Base-by-base conservation (phyloP, 305 asterid genomes). In the Solanum chacoense region DNA sequence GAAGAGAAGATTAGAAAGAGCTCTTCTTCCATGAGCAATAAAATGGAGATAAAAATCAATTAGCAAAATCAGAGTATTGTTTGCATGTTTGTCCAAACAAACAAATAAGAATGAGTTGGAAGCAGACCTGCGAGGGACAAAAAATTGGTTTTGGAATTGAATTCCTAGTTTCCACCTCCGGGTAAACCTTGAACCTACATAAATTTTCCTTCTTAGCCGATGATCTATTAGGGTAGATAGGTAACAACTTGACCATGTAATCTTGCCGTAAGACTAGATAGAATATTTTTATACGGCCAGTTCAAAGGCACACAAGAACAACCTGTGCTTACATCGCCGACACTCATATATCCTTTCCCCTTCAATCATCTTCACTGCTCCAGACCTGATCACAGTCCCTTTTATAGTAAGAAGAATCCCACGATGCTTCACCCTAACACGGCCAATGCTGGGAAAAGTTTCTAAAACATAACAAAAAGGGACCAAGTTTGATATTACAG, bases 331-430 rank as follows among this genome's bases (percentile, higher is more conserved):
- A 91, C 99, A 97, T 73, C 91, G 91, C 88, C 95, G 93, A 88
- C 99, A 97, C 93, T 95, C 97, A 79, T 92, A 97, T 76, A 89
- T 89, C 95, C 94, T 97, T 92, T 95, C 98, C 80, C 99, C 99
- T 95, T 97, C 98, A 89, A 96, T 95, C 99, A 97, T 96, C 96
- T 96, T 97, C 87, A 96, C 92, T 86, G 98, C 94, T 91, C 99
- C 98, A 79, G 99, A 95, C 93, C 99, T 93, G 87, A 96, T 97
- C 81, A 97, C 98, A 75, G 98, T 97, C 92, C 99, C 99, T 88
- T 97, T 95, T 90, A 97, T 94, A 87, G 99, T 94, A 88, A 97
- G 98, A 92, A 97, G 99, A 86, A 95, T 94, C 88, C 98, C 97
- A 2, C 94, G 96, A 92, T 97, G 99, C 93, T 94, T 97, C 92